phyloP scores from a whole-genome alignment of 768 basidiomycete species.

The Boletus subparvulus region DNA sequence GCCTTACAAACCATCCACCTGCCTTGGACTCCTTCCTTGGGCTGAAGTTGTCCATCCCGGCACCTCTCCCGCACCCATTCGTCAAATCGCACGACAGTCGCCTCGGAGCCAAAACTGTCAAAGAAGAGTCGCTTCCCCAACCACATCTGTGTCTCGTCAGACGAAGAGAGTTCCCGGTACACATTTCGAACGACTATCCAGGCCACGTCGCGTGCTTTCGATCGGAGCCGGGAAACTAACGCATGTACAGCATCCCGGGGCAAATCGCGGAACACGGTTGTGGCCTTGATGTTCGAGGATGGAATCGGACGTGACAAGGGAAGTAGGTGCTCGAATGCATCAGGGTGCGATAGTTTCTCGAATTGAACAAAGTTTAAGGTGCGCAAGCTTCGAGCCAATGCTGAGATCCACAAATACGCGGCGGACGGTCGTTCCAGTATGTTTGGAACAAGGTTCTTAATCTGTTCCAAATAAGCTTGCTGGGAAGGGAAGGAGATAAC shows the following conservation, averaged over 20 bases:
- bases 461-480: constrained; percentile 40
- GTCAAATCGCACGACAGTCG: constrained; percentile 36
- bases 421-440: constrained; percentile 40
- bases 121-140: constrained; percentile 49
- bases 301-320: not conserved
- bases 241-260: constrained; percentile 43
- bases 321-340: constrained; percentile 27
- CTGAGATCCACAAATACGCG: constrained; percentile 50
- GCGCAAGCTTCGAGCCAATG: constrained; percentile 53
- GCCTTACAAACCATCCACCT: constrained; percentile 63
- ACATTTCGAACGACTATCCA: constrained; percentile 62
- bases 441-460: constrained; percentile 22
- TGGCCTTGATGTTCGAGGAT: not conserved
- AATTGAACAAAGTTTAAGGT: constrained; percentile 54
- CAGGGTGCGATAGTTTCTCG: constrained; percentile 41
- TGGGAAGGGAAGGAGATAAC: constrained; percentile 65
- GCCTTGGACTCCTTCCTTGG: constrained; percentile 56
- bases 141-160: constrained; percentile 46
- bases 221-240: constrained; percentile 48
- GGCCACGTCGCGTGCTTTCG: constrained; percentile 49
- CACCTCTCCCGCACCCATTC: constrained; percentile 53
- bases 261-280: constrained; percentile 20
- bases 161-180: constrained; percentile 56
- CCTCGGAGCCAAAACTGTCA: constrained; percentile 33
- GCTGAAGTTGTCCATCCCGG: constrained; percentile 46